Evolutionary conservation across 257 asterid genomes (phyloP).

Genomic region (Salvia splendens): DNA sequence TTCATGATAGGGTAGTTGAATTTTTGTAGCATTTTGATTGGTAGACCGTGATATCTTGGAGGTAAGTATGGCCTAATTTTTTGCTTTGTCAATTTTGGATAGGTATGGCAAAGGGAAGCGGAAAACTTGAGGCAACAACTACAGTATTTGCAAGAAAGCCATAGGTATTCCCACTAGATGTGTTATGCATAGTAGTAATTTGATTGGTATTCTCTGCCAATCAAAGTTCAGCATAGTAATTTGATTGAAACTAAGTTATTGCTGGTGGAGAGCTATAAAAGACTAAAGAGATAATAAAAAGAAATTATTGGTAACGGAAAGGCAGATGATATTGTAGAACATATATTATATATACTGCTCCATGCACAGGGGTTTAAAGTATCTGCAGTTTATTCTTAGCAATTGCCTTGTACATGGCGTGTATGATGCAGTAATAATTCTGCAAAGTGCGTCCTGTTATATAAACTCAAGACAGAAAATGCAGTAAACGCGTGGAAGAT

Average conservation of each 20-base stretch:
- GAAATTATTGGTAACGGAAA: neutral
- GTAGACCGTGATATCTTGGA: neutral
- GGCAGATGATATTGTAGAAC: slow-evolving; percentile 1
- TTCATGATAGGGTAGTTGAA: neutral
- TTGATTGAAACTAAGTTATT: neutral
- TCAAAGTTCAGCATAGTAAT: neutral
- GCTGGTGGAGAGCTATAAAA: slow-evolving; percentile 5
- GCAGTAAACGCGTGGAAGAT: slow-evolving; percentile 11
- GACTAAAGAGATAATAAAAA: neutral
- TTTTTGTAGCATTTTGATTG: neutral
- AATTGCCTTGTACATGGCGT: neutral
- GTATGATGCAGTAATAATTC: neutral
- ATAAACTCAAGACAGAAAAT: neutral
- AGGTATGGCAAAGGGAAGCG: slow-evolving; percentile 58
- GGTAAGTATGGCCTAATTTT: slow-evolving; percentile 19
- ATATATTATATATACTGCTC: neutral
- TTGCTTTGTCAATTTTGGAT: slow-evolving; percentile 18
- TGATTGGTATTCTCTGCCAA: slow-evolving; percentile 6
- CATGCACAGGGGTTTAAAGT: neutral
- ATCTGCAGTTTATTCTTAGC: neutral
- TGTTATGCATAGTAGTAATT: slow-evolving; percentile 4
- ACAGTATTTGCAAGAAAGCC: slow-evolving; percentile 50
- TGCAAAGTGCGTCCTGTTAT: neutral
- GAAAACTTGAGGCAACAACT: slow-evolving; percentile 52
- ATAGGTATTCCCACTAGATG: slow-evolving; percentile 37